phyloP scores from a whole-genome alignment of 306 rosid genomes.

The Cyclanthera cordifolia region DNA sequence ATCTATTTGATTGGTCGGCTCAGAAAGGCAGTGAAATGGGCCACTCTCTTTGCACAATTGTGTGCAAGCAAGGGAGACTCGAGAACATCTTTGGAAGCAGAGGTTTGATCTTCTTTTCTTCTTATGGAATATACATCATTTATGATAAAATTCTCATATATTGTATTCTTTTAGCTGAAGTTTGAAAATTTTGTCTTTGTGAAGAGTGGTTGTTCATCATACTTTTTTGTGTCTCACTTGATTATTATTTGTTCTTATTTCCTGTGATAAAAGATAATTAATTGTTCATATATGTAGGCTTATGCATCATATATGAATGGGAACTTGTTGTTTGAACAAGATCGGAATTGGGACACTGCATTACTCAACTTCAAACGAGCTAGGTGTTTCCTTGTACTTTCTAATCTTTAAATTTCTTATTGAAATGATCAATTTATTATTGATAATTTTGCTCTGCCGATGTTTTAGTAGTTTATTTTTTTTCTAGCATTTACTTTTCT shows the following conservation, averaged over 20 bases:
- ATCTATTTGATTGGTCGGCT: conserved; percentile 93
- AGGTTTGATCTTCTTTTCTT: conserved; percentile 38
- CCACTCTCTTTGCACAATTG: conserved; percentile 67
- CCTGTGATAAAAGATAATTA: too few species aligned
- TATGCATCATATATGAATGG: conserved; percentile 95
- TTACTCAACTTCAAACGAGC: conserved; percentile 88
- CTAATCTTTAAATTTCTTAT: background rate
- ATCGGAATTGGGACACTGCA: conserved; percentile 86
- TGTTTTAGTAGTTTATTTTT: background rate
- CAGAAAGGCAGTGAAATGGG: conserved; percentile 96
- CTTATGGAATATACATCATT: background rate
- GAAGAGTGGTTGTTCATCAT: background rate
- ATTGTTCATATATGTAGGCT: conserved; percentile 37
- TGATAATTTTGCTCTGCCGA: too few species aligned
- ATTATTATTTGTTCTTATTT: too few species aligned
- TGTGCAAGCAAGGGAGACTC: conserved; percentile 84
- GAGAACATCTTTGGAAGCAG: conserved; percentile 95
- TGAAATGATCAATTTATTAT: background rate
- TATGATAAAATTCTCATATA: too few species aligned
- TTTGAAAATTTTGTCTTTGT: background rate
- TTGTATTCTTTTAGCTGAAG: background rate
- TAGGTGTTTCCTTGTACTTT: conserved; percentile 41
- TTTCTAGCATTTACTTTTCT: background rate
- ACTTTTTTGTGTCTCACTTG: too few species aligned
- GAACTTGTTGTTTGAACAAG: conserved; percentile 92